Evolutionary conservation across 106 monocot genomes (phyloP), one percentile per base, ranked within the genome.

Genomic region (Iris macrosiphon): DNA sequence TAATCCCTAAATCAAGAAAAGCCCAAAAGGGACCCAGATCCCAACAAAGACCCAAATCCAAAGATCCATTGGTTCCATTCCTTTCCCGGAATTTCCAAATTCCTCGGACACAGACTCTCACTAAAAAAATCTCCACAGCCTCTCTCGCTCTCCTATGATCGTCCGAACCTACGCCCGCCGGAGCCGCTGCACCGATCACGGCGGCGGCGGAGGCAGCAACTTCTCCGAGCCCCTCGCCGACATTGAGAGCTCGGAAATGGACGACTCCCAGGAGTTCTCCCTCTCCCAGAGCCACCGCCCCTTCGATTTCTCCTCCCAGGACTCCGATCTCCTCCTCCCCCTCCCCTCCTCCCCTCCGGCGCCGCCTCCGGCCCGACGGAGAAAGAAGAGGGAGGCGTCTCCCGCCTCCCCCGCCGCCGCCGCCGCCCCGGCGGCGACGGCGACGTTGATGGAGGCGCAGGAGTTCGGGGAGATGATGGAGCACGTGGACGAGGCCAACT

Each of bases 401-500:
- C 8, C 24, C 19, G 17, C 49, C 40, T 0, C 57, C 18, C 21
- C 55, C 24, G 49, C 31, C 15, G 40, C 14, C 5, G 32, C 57
- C 3, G 45, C 42, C 26, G 18, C 38, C 22, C 20, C 47, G 31
- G 46, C 72, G 29, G 55, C 64, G 58, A 80, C 85, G 35, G 61
- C 95, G 45, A 85, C 89, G 26, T 46, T 96, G 60, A 85, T 96
- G 95, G 95, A 96, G 77, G 82, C 89, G 39, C 82, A 89, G 77
- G 95, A 96, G 72, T 85, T 72, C 35, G 95, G 95, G 60, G 95
- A 96, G 79, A 96, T 96, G 95, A 96, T 96, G 95, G 95, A 89
- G 67, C 82, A 83, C 56, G 80, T 80, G 1, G 96, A 98, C 50
- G 96, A 98, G 70, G 96, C 87, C 7, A 83, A 83, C 65, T 98